A percentile compares a stretch with the other conserved stretches of the same genome.
These are phyloP conservation scores for Tetradesmus obliquus DNA, from an alignment of 139 green algal species.

Conservation along the genomic window DNA sequence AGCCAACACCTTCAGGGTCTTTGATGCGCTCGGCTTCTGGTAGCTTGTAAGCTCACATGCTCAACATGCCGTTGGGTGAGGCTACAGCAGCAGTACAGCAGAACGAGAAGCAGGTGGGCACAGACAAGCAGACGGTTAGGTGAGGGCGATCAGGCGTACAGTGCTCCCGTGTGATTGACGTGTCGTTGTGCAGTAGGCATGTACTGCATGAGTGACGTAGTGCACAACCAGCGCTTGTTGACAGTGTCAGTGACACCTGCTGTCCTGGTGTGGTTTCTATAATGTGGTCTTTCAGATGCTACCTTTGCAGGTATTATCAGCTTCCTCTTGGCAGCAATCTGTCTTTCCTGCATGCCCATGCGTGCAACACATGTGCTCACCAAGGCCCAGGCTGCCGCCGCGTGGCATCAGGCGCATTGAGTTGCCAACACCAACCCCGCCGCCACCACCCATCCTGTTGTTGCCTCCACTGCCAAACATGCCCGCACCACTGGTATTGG, in stretches of 20 bases:
- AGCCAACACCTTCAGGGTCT: too few species aligned
- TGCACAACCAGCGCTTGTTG: too few species aligned
- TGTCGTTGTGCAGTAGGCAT: too few species aligned
- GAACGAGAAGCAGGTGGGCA: background rate
- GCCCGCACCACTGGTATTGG: background rate
- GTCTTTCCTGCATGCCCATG: background rate
- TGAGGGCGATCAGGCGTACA: too few species aligned
- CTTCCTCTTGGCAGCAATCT: background rate
- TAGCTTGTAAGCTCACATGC: background rate
- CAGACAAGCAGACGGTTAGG: background rate
- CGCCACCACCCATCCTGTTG: background rate
- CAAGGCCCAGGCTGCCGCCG: background rate
- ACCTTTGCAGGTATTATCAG: too few species aligned
- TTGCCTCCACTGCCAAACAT: background rate
- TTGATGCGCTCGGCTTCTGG: too few species aligned
- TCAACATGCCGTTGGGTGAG: slow-evolving; percentile 13
- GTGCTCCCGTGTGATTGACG: too few species aligned
- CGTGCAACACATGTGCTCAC: background rate
- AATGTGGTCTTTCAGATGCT: too few species aligned
- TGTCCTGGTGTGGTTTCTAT: too few species aligned
- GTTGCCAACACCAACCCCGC: background rate
- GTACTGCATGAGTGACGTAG: too few species aligned
- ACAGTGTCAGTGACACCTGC: too few species aligned
- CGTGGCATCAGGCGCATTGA: background rate
- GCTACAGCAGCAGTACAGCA: background rate